A percentile compares a stretch with the other conserved stretches of the same genome.
phyloP scores from a whole-genome alignment of 768 basidiomycete species.

The Rhodosporidiobolus sp. region DNA sequence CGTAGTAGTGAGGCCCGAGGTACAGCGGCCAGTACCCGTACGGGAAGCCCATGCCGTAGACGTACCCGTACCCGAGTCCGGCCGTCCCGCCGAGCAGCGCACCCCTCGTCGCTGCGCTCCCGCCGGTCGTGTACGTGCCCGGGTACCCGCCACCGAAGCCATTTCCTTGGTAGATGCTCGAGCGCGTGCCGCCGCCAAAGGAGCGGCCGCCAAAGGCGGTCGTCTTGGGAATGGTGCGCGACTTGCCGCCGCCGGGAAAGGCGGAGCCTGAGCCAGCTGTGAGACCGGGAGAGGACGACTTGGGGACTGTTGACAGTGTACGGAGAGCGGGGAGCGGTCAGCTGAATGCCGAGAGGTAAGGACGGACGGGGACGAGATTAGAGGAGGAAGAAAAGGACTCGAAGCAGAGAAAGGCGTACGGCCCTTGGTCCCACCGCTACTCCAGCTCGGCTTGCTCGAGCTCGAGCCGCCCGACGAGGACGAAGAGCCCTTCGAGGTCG shows the following conservation, averaged over 20 bases:
- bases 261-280: too few relatives aligned
- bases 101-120: neutral
- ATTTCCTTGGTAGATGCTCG: neutral
- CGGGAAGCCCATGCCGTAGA: constrained; percentile 1
- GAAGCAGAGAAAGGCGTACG: too few relatives aligned
- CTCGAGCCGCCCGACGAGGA: too few relatives aligned
- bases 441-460: too few relatives aligned
- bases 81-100: neutral
- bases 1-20: constrained; percentile 13
- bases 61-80: neutral
- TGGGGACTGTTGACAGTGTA: too few relatives aligned
- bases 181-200: neutral
- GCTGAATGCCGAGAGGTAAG: too few relatives aligned
- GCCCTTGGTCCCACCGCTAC: too few relatives aligned
- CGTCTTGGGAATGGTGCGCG: neutral
- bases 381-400: too few relatives aligned
- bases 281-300: too few relatives aligned
- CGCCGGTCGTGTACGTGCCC: neutral
- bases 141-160: constrained; percentile 17
- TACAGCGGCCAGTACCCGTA: constrained; percentile 17
- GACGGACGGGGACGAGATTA: too few relatives aligned
- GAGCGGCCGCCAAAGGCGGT: neutral
- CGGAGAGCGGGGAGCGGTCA: too few relatives aligned
- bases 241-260: neutral
- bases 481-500: too few relatives aligned